Base-by-base conservation (phyloP, 495 filamentous ascomycete species). In the Corynascus novoguineensis region DNA sequence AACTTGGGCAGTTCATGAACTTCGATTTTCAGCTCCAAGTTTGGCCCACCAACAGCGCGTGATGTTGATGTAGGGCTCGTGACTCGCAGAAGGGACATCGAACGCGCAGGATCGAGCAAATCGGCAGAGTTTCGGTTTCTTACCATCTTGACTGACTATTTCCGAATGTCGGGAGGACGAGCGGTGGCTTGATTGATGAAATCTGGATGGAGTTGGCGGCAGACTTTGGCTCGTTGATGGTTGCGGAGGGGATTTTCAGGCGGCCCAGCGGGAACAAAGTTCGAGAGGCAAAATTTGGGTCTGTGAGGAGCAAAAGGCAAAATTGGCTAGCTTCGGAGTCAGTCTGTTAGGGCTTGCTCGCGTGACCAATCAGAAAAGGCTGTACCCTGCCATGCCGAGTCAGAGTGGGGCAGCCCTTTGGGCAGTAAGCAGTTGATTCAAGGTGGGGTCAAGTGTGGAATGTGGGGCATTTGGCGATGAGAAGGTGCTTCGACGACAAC, bases 131-230 rank as follows among this genome's bases (percentile, higher is more conserved):
- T 51, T 57, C 53, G 51, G 57, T 51, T 31, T 56, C 80, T 83
- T 75, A 83, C 80, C 80, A 83, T 83, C 68, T 80, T 83, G 77
- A 74, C 70, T 75, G 71, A 75, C 74, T 70, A 59, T 64, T 61
- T 63, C 29, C 50, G 57, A 57, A 53, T 70, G 59, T 58, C 62
- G 66, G 62, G 62, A 73, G 69, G 72, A 74, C 77, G 71, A 76
- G 75, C 69, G 55, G 67, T 63, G 61, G 60, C 68, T 71, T 73
- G 68, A 61, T 72, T 75, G 71, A 69, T 68, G 67, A 75, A 74
- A 72, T 70, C 67, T 68, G 68, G 60, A 53, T 62, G 60, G 55
- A 35, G 48, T 62, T 67, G 65, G 67, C 63, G 66, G 66, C 74
- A 76, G 74, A 76, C 70, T 75, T 68, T 64, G 65, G 71, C 72